Conservation (phyloP, 2,329 filamentous ascomycete genomes). For the Macroventuria anomochaeta region DNA sequence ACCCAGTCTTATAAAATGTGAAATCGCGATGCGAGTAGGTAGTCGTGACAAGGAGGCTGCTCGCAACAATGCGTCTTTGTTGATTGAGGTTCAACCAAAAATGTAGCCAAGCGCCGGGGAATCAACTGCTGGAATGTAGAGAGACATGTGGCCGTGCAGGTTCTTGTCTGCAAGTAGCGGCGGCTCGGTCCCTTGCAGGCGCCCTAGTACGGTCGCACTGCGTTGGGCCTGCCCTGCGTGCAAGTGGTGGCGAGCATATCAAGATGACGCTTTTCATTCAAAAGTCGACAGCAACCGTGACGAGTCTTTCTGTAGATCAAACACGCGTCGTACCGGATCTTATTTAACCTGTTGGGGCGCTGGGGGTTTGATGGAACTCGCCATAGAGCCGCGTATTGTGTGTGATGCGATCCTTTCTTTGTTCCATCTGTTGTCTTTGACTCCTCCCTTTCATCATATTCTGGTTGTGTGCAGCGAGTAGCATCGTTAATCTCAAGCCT, state of each 20-base stretch:
- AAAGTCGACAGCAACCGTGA: not conserved
- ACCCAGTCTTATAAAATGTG: not conserved
- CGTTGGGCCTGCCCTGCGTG: not conserved
- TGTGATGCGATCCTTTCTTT: not conserved
- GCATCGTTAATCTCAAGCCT: not conserved
- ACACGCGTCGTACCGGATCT: not conserved
- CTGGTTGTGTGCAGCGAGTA: not conserved
- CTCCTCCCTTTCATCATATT: not conserved
- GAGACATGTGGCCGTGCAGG: not conserved
- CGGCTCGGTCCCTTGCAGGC: constrained; percentile 1
- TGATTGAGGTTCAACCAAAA: not conserved
- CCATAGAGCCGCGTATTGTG: not conserved
- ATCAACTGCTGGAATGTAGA: not conserved
- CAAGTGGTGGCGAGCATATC: not conserved
- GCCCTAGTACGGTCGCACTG: not conserved
- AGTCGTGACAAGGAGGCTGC: not conserved
- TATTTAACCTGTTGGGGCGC: not conserved
- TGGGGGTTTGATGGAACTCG: not conserved
- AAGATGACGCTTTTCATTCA: not conserved
- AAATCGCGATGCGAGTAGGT: not conserved
- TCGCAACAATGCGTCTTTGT: not conserved
- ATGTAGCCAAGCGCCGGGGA: not conserved
- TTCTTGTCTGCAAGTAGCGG: not conserved
- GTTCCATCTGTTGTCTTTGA: not conserved
- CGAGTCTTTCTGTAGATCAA: not conserved